phyloP scores from a whole-genome alignment of 106 monocot genomes.

The Acanthochlamys bracteata region DNA sequence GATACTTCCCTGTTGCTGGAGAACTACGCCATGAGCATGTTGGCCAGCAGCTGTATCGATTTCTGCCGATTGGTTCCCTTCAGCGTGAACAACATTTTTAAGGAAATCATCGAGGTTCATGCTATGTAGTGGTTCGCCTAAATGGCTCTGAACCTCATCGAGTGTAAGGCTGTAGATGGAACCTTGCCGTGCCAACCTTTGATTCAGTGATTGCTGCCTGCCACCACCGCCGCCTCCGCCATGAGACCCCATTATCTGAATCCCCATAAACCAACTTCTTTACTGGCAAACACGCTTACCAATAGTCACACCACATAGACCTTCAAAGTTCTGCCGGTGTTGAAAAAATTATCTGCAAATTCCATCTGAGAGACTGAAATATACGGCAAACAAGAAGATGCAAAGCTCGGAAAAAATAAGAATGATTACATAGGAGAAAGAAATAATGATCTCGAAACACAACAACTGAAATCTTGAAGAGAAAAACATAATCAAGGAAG shows the following conservation, averaged over 20 bases:
- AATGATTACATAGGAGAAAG: background rate
- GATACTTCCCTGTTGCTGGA: slow-evolving; percentile 2
- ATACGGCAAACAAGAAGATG: slow-evolving; percentile 7
- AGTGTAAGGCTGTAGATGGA: slow-evolving; percentile 50
- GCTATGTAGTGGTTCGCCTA: slow-evolving; percentile 53
- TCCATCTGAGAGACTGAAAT: background rate
- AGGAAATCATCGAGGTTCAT: slow-evolving; percentile 77
- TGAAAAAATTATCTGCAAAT: background rate
- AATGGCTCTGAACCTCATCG: slow-evolving; percentile 50
- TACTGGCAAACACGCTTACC: background rate
- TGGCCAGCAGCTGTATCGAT: background rate
- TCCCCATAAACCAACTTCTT: slow-evolving; percentile 13
- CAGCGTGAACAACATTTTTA: slow-evolving; percentile 32
- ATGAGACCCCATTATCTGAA: slow-evolving; percentile 28
- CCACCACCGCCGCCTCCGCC: slow-evolving; percentile 16
- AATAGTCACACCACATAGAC: background rate
- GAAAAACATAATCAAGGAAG: background rate
- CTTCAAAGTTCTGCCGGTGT: background rate
- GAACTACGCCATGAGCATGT: too few species aligned
- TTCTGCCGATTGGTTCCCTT: slow-evolving; percentile 6
- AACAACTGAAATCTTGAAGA: background rate
- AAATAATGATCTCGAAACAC: background rate
- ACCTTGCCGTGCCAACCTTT: slow-evolving; percentile 33
- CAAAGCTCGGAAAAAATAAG: background rate
- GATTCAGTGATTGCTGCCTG: background rate